phyloP scores from a whole-genome alignment of 2,329 filamentous ascomycete species.

The Teratosphaeria gauchensis region DNA sequence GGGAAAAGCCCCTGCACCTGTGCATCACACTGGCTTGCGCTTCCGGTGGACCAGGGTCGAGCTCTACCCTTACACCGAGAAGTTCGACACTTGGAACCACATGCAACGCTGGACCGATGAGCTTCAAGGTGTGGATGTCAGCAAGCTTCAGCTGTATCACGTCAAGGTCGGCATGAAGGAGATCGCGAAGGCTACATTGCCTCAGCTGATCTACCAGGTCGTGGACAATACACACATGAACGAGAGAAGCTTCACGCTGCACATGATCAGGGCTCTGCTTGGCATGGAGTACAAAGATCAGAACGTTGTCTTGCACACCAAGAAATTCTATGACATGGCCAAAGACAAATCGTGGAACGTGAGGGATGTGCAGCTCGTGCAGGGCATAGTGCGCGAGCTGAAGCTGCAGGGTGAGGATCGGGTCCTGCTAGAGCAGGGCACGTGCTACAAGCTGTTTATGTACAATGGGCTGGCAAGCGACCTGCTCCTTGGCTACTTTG shows the following conservation, averaged over 20 bases:
- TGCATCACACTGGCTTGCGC: background rate
- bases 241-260: background rate
- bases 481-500: background rate
- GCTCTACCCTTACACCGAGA: background rate
- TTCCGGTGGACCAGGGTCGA: background rate
- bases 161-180: background rate
- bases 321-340: conserved; percentile 4
- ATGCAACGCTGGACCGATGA: background rate
- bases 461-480: background rate
- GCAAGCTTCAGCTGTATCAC: background rate
- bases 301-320: conserved; percentile 2
- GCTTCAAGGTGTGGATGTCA: background rate
- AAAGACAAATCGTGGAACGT: background rate
- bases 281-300: conserved; percentile 1
- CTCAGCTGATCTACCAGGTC: background rate
- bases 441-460: background rate
- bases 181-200: background rate
- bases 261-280: conserved; percentile 4
- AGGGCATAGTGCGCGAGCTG: background rate
- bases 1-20: no score
- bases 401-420: background rate
- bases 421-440: background rate
- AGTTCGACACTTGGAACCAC: background rate
- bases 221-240: background rate
- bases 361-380: conserved; percentile 1